These are phyloP conservation scores for Tympanopsis confertula DNA, from an alignment of 2,329 filamentous ascomycete genomes.

Conservation along the genomic window DNA sequence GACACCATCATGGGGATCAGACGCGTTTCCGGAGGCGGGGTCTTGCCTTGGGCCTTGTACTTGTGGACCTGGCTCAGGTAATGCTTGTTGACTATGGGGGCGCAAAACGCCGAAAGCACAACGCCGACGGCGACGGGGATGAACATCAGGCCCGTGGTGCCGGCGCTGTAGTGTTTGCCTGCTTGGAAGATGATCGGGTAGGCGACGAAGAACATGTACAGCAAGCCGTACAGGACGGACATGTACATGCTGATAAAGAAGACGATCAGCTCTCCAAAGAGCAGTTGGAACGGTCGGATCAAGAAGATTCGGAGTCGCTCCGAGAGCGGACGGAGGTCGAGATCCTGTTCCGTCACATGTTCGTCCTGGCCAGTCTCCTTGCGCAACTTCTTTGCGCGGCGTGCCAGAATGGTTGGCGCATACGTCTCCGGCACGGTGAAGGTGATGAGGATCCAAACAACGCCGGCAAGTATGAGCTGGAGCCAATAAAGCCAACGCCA, in stretches of 20 bases:
- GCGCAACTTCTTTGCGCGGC: conserved; percentile 60
- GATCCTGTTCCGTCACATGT: conserved; percentile 70
- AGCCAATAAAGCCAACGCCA: conserved; percentile 87
- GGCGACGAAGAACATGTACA: conserved; percentile 70
- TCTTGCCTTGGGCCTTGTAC: conserved; percentile 42
- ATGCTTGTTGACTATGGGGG: conserved; percentile 69
- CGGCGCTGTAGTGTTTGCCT: conserved; percentile 67
- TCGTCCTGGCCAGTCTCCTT: conserved; percentile 53
- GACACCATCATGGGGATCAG: conserved; percentile 73
- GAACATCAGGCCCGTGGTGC: conserved; percentile 74
- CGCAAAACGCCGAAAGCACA: conserved; percentile 49
- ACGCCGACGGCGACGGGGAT: conserved; percentile 73
- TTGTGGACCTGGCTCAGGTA: conserved; percentile 55
- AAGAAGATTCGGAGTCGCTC: conserved; percentile 67
- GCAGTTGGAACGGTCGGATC: conserved; percentile 71
- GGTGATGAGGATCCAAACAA: conserved; percentile 65
- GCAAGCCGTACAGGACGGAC: conserved; percentile 64
- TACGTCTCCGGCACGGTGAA: conserved; percentile 87
- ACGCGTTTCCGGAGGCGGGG: conserved; percentile 65
- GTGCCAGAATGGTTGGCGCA: conserved; percentile 63
- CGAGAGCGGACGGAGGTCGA: conserved; percentile 57
- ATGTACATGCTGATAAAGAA: conserved; percentile 77
- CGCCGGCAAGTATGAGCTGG: conserved; percentile 62
- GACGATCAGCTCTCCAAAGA: conserved; percentile 76
- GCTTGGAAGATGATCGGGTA: conserved; percentile 62